Base-by-base conservation (phyloP, 768 basidiomycete species). In the Lentinula aciculospora region DNA sequence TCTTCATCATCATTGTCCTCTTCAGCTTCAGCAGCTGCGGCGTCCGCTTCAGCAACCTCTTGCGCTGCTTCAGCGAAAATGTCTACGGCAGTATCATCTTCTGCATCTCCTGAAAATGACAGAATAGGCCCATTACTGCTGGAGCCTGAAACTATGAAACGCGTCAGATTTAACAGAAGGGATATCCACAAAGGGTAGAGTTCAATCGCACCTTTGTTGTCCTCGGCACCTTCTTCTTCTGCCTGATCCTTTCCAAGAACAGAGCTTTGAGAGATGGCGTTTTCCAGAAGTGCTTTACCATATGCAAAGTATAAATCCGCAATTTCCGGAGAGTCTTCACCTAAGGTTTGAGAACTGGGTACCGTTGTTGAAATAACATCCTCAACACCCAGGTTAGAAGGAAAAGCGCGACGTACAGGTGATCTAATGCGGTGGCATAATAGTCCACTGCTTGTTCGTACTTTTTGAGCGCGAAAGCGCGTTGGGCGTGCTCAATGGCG, bases 291-390 rank as follows among this genome's bases (percentile, higher is more conserved):
- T 3, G 97, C 94, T 69, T 89, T 94, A 13, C 97, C 97, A 66
- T 98, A 99, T 3, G 82, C 78, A 58, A 96, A 88, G 60, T 98
- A 90, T 21, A 96, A 68, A 65, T 98, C 93, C 7, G 94, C 96
- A 54, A 81, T 86, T 66, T 91, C 86, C 0, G 89, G 86, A 23
- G 88, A 83, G 65, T 93, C 80, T 49, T 98, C 94, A 36, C 85
- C 90, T 59, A 85, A 74, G 64, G 84, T 77, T 65, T 82, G 74
- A 25, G 91, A 89, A 61, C 93, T 95, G 60, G 29, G 53, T 21
- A 29, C 65, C 58, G 64, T 46, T 48, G 27, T 23, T 46, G 53
- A 40, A 53, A 27, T 25, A 42, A 25, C 9, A 34, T 29, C 58
- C 42, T 57, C 34, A 34, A 44, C 25, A 56, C 6, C 37, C 34